phyloP scores from a whole-genome alignment of 2,329 filamentous ascomycete species.

The Hypoxylon sp. region DNA sequence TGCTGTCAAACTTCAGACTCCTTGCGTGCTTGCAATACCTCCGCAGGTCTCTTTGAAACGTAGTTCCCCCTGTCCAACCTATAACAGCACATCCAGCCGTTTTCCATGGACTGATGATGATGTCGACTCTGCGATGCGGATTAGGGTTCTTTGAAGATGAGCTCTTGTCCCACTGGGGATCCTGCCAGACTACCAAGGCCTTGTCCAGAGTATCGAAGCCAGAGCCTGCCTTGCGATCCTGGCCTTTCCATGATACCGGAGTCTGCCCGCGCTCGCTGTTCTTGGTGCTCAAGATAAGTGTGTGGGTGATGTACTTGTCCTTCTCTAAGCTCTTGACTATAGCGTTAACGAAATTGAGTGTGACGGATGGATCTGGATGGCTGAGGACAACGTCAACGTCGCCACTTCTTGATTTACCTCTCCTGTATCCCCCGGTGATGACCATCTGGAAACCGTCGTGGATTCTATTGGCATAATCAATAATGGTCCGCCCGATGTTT shows the following conservation, averaged over 20 bases:
- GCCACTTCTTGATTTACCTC: conserved; percentile 76
- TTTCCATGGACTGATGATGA: conserved; percentile 88
- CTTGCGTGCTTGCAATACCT: conserved; percentile 78
- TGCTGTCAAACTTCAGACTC: conserved; percentile 88
- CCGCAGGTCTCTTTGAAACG: conserved; percentile 86
- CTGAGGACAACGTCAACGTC: conserved; percentile 89
- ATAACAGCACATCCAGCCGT: conserved; percentile 88
- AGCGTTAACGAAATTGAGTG: conserved; percentile 73
- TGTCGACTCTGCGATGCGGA: conserved; percentile 86
- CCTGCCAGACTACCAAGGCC: conserved; percentile 90
- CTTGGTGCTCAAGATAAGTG: conserved; percentile 72
- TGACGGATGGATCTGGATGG: conserved; percentile 75
- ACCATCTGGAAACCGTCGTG: conserved; percentile 63
- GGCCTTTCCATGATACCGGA: conserved; percentile 62
- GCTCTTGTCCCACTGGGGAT: conserved; percentile 60
- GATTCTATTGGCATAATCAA: conserved; percentile 71
- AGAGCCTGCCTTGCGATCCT: conserved; percentile 53
- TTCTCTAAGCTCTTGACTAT: conserved; percentile 76
- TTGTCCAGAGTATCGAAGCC: conserved; percentile 93
- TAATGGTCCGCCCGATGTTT: conserved; percentile 69
- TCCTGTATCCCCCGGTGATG: conserved; percentile 82
- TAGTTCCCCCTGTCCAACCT: conserved; percentile 89
- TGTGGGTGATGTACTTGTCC: conserved; percentile 80
- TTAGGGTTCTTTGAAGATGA: conserved; percentile 69
- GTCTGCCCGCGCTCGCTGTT: conserved; percentile 77